Evolutionary conservation across 202 grass and related monocot genomes (phyloP).

Genomic region (Setaria italica): DNA sequence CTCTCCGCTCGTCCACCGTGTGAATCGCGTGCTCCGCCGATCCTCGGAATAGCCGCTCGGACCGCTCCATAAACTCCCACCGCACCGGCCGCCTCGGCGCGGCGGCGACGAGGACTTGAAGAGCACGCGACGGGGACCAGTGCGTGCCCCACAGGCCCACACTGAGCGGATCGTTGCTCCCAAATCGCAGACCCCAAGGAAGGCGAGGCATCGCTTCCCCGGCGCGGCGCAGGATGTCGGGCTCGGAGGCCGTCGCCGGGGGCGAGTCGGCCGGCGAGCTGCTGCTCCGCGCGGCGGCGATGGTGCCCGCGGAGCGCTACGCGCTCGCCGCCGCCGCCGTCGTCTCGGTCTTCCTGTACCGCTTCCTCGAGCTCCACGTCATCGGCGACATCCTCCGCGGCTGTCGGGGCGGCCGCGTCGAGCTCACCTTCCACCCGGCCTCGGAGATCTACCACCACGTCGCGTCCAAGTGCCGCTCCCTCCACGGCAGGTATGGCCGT

Average conservation of each 20-base stretch:
- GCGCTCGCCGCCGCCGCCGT: slow-evolving; percentile 42
- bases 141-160: not conserved
- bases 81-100: slow-evolving; percentile 9
- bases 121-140: not conserved
- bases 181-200: not conserved
- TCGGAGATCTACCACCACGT: slow-evolving; percentile 90
- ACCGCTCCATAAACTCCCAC: not conserved
- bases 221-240: slow-evolving; percentile 24
- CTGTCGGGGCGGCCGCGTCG: slow-evolving; percentile 66
- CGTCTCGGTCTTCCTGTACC: slow-evolving; percentile 55
- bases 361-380: slow-evolving; percentile 83
- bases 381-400: slow-evolving; percentile 65
- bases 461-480: slow-evolving; percentile 72
- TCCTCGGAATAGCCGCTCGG: slow-evolving; percentile 39
- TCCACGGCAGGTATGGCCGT: slow-evolving; percentile 74
- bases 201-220: not conserved
- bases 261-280: slow-evolving; percentile 56
- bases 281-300: slow-evolving; percentile 57
- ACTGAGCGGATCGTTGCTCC: not conserved
- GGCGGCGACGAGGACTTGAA: not conserved
- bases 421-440: slow-evolving; percentile 78
- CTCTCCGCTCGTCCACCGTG: not conserved
- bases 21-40: slow-evolving; percentile 37
- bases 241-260: slow-evolving; percentile 8
- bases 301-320: slow-evolving; percentile 58